Evolutionary conservation across 768 basidiomycete genomes (phyloP).

Genomic region (Trametes sanguinea): DNA sequence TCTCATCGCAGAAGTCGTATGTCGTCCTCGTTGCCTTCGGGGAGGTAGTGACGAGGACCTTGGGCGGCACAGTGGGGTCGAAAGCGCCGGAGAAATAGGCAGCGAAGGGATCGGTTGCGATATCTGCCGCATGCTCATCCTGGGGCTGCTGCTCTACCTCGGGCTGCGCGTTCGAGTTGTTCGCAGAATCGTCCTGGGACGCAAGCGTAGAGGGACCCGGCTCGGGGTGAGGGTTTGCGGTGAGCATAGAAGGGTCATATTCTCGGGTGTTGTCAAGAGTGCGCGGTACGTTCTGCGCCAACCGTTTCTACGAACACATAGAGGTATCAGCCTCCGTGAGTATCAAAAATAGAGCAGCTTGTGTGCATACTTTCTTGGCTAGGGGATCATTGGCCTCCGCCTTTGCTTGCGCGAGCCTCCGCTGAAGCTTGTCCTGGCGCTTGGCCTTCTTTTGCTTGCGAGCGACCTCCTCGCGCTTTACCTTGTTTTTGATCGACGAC

Average conservation of each 20-base stretch:
- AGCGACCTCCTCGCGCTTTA: slow-evolving; percentile 79
- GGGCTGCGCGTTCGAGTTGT: slow-evolving; percentile 22
- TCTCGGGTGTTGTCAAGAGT: slow-evolving; percentile 95
- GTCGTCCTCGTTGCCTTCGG: slow-evolving; percentile 85
- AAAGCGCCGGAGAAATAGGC: slow-evolving; percentile 70
- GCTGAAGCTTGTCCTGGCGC: slow-evolving; percentile 77
- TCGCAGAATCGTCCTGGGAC: slow-evolving; percentile 35
- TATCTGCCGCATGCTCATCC: slow-evolving; percentile 66
- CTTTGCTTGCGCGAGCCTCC: slow-evolving; percentile 76
- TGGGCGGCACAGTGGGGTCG: slow-evolving; percentile 75
- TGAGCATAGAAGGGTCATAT: slow-evolving; percentile 69
- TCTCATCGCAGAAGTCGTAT: slow-evolving; percentile 91
- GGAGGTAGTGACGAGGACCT: slow-evolving; percentile 89
- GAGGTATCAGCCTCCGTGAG: neutral
- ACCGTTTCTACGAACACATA: slow-evolving; percentile 59
- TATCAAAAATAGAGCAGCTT: neutral
- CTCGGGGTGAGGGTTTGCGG: slow-evolving; percentile 47
- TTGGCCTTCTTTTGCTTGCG: slow-evolving; percentile 77
- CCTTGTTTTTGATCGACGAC: slow-evolving; percentile 81
- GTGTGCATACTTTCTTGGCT: slow-evolving; percentile 65
- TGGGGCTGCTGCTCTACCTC: slow-evolving; percentile 36
- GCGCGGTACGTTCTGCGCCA: slow-evolving; percentile 81
- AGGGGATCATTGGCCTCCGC: slow-evolving; percentile 74
- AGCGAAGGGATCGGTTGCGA: slow-evolving; percentile 76
- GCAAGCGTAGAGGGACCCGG: slow-evolving; percentile 18